These are phyloP conservation scores for Neltuma alba DNA, from an alignment of 306 rosid genomes.

Conservation along the genomic window DNA sequence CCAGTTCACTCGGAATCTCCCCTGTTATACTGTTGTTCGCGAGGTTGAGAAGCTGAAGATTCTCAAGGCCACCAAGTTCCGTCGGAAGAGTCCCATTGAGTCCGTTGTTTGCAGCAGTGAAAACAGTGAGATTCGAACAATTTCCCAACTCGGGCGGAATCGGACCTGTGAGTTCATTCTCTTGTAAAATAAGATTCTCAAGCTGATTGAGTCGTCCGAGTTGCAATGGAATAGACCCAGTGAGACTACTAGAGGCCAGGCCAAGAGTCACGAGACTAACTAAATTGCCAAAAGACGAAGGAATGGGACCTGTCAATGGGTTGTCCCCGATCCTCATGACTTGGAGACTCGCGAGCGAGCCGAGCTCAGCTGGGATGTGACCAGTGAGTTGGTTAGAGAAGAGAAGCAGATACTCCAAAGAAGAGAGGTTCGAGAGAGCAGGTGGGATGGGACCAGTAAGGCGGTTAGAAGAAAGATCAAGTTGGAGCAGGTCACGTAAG, in stretches of 20 bases:
- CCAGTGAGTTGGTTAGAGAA: conserved; percentile 82
- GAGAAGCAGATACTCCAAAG: conserved; percentile 71
- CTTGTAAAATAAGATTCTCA: conserved; percentile 62
- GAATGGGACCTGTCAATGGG: conserved; percentile 68
- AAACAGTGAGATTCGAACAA: conserved; percentile 68
- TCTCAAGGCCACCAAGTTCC: conserved; percentile 61
- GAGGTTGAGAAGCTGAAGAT: conserved; percentile 66
- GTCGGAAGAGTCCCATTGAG: conserved; percentile 76
- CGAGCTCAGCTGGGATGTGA: conserved; percentile 62
- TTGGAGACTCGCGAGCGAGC: conserved; percentile 67
- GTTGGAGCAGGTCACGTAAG: conserved; percentile 64
- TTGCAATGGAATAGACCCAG: conserved; percentile 69
- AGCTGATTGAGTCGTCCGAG: conserved; percentile 65
- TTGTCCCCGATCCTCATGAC: conserved; percentile 86
- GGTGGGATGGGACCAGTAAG: conserved; percentile 86
- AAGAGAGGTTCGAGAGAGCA: conserved; percentile 62
- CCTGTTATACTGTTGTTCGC: conserved; percentile 72
- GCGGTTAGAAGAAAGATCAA: conserved; percentile 80
- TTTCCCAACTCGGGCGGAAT: conserved; percentile 82
- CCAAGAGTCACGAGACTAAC: conserved; percentile 60
- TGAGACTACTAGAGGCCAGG: conserved; percentile 72
- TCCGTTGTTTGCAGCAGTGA: conserved; percentile 67
- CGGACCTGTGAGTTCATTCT: conserved; percentile 68
- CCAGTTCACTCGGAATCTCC: conserved; percentile 75
- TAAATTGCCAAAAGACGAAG: conserved; percentile 71